phyloP scores from a whole-genome alignment of 139 green algal species.

The Limnomonas spitsbergensis region DNA sequence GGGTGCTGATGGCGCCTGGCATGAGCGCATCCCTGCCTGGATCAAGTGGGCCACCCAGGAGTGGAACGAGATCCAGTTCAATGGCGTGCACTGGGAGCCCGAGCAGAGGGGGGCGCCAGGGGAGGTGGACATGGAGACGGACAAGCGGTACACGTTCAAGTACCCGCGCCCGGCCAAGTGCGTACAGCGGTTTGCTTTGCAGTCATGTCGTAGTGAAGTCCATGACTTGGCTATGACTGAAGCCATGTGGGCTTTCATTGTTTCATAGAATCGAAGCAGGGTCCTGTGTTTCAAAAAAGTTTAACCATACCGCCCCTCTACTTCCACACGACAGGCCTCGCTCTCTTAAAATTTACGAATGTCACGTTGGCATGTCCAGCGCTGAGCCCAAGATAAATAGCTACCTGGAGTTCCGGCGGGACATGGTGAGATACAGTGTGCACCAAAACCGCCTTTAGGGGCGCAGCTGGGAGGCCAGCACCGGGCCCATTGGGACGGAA shows the following conservation, averaged over 20 bases:
- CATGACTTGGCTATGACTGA: too few species aligned
- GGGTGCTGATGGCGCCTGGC: constrained; percentile 71
- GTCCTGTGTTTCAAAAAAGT: not conserved
- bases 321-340: too few species aligned
- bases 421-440: constrained; percentile 82
- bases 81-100: constrained; percentile 84
- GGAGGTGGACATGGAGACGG: constrained; percentile 39
- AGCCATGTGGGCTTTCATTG: too few species aligned
- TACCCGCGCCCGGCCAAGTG: constrained; percentile 77
- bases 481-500: not conserved
- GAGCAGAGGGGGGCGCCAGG: constrained; percentile 50
- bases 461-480: constrained; percentile 33
- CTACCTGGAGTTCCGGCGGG: constrained; percentile 89
- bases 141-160: constrained; percentile 89
- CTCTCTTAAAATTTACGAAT: constrained; percentile 95
- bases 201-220: not conserved
- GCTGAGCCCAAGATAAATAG: constrained; percentile 77
- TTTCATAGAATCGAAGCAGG: not conserved
- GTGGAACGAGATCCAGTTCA: constrained; percentile 91
- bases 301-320: too few species aligned
- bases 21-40: constrained; percentile 90
- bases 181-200: constrained; percentile 4
- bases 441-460: constrained; percentile 49
- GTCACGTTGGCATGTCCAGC: constrained; percentile 94
- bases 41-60: constrained; percentile 93